Conservation (phyloP, 257 asterid genomes). For the Fraxinus americana region DNA sequence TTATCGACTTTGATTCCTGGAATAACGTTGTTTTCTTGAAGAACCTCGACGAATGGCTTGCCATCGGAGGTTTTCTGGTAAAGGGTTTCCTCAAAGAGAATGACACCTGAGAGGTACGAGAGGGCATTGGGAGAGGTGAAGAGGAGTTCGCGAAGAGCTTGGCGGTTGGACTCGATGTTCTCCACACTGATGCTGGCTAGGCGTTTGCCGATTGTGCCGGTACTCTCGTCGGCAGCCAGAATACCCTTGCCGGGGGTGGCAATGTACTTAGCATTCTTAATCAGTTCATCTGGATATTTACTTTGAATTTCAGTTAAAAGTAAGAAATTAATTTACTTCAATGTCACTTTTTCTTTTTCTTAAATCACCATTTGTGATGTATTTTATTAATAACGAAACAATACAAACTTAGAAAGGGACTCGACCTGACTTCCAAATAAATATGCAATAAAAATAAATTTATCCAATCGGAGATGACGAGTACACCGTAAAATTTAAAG, state of each 20-base stretch:
- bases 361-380: not conserved
- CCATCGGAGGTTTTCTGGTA: slow-evolving; percentile 74
- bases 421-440: no score
- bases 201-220: slow-evolving; percentile 89
- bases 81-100: slow-evolving; percentile 89
- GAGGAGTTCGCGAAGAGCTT: slow-evolving; percentile 83
- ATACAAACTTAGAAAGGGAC: not conserved
- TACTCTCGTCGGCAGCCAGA: slow-evolving; percentile 89
- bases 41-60: slow-evolving; percentile 77
- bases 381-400: no score
- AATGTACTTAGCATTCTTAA: slow-evolving; percentile 81
- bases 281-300: slow-evolving; percentile 61
- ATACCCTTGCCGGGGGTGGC: slow-evolving; percentile 90
- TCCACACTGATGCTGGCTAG: slow-evolving; percentile 74
- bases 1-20: slow-evolving; percentile 92
- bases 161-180: slow-evolving; percentile 81
- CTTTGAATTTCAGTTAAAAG: not conserved
- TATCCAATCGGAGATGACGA: no score
- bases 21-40: slow-evolving; percentile 61
- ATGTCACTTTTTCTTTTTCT: not conserved
- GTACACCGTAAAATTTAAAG: no score
- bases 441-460: no score
- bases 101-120: slow-evolving; percentile 74
- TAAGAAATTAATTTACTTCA: not conserved
- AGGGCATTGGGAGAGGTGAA: slow-evolving; percentile 87